phyloP scores from a whole-genome alignment of 1,284 basidiomycete species.

The Xerocomus alliaceus region DNA sequence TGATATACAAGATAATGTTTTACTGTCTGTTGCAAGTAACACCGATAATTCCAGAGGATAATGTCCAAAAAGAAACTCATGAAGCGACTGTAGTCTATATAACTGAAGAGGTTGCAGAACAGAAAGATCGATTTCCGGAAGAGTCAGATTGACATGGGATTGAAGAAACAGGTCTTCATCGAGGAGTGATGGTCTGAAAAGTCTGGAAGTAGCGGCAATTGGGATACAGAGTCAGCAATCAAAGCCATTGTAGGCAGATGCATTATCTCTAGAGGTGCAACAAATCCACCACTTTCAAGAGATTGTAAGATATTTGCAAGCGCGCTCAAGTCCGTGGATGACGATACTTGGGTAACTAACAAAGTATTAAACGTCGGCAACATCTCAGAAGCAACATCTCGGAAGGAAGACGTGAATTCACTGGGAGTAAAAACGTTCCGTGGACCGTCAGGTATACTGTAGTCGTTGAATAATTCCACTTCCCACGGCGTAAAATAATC shows the following conservation, averaged over 20 bases:
- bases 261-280: neutral
- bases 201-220: neutral
- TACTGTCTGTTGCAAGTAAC: no score
- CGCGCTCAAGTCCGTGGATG: neutral
- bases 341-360: neutral
- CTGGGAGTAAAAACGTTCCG: neutral
- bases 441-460: constrained; percentile 11
- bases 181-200: constrained; percentile 12
- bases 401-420: neutral
- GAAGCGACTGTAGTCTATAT: neutral
- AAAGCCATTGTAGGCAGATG: neutral
- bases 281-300: constrained; percentile 4
- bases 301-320: constrained; percentile 17
- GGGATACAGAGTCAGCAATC: neutral
- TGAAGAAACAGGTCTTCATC: neutral
- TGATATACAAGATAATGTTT: no score
- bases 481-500: constrained; percentile 26
- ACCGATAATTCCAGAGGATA: no score
- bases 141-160: neutral
- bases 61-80: no score
- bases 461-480: constrained; percentile 31
- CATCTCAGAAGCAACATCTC: no score
- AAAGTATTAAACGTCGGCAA: no score
- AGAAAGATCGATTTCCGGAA: constrained; percentile 29
- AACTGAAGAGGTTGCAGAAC: constrained; percentile 26